Percentiles rank a stretch among this genome's conserved stretches.
phyloP scores from a whole-genome alignment of 306 rosid genomes.

The Vigna nakashimae region DNA sequence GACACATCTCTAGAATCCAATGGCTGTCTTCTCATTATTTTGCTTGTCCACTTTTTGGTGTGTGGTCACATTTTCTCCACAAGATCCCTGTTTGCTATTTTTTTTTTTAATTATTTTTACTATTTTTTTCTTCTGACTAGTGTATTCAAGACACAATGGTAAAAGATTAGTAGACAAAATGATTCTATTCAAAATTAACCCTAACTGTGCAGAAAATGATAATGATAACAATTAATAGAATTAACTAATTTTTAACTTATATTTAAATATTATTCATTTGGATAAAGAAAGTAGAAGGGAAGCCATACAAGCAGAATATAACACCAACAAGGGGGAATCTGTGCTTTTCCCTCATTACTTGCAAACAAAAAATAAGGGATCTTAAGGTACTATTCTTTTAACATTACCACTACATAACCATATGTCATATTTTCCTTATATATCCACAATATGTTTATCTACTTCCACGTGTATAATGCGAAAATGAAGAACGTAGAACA shows the following conservation, averaged over 20 bases:
- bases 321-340: slow-evolving; percentile 51
- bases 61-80: background rate
- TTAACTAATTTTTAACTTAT: no score
- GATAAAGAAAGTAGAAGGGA: background rate
- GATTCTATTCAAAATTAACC: no score
- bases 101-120: background rate
- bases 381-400: slow-evolving; percentile 16
- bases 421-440: slow-evolving; percentile 6
- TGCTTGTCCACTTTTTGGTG: background rate
- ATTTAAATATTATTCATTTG: background rate
- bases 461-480: background rate
- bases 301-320: slow-evolving; percentile 22
- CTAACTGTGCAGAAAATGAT: no score
- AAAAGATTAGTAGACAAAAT: no score
- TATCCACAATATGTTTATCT: background rate
- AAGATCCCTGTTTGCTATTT: no score
- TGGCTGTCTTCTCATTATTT: background rate
- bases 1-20: background rate
- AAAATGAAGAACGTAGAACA: slow-evolving; percentile 19
- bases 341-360: slow-evolving; percentile 51
- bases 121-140: background rate
- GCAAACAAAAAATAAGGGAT: slow-evolving; percentile 26
- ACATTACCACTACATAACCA: slow-evolving; percentile 37
- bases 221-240: no score
- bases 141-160: background rate